A percentile compares a stretch with the other conserved stretches of the same genome.
Evolutionary conservation across 2,329 filamentous ascomycete species (phyloP).

Genomic region (Exophiala mesophila): DNA sequence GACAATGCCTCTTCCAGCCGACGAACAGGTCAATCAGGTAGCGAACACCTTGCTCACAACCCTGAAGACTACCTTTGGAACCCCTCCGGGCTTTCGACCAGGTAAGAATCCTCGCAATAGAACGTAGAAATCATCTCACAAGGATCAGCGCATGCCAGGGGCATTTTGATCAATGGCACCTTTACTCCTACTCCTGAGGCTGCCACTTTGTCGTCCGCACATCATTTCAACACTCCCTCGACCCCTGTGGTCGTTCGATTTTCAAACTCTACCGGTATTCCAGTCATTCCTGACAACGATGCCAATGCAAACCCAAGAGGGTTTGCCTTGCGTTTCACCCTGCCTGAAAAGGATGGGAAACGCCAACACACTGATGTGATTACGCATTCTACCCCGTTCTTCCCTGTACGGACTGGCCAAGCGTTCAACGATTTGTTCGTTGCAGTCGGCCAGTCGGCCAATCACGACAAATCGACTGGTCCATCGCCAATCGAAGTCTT

Average conservation of each 20-base stretch:
- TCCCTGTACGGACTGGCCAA: conserved; percentile 49
- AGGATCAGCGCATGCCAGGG: conserved; percentile 52
- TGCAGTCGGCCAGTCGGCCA: conserved; percentile 35
- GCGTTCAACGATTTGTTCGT: conserved; percentile 49
- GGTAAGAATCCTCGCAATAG: conserved; percentile 30
- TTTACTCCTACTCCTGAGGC: conserved; percentile 48
- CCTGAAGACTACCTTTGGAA: conserved; percentile 37
- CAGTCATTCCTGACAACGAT: conserved; percentile 47
- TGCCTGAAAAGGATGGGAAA: conserved; percentile 34
- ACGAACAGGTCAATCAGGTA: conserved; percentile 37
- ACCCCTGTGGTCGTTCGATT: conserved; percentile 49
- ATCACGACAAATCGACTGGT: conserved; percentile 20
- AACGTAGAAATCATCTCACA: conserved; percentile 36
- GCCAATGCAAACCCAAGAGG: conserved; percentile 46
- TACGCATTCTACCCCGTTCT: conserved; percentile 48
- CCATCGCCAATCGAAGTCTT: conserved; percentile 30
- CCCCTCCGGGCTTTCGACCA: conserved; percentile 39
- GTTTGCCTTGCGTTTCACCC: conserved; percentile 46
- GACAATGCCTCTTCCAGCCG: conserved; percentile 44
- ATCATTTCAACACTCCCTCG: conserved; percentile 44
- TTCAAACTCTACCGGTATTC: conserved; percentile 49
- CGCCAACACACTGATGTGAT: conserved; percentile 54
- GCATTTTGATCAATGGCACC: conserved; percentile 47
- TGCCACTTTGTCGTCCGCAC: conserved; percentile 42
- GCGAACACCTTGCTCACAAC: conserved; percentile 34